Percentiles rank a stretch among this genome's conserved stretches.
These are phyloP conservation scores for Penicillium frequentans DNA, from an alignment of 2,329 filamentous ascomycete genomes.

Conservation along the genomic window DNA sequence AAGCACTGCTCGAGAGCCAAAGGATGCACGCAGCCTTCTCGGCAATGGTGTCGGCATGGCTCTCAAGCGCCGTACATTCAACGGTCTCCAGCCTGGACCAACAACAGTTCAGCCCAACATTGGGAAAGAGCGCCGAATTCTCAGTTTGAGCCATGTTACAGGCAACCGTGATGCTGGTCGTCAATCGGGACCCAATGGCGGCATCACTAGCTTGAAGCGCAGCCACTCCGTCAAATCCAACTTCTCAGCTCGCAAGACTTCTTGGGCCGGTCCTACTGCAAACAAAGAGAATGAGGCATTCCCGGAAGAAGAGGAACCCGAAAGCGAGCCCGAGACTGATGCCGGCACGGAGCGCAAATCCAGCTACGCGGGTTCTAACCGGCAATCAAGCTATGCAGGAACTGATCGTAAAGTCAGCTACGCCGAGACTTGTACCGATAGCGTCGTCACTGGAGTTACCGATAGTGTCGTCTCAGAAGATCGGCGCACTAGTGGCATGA, in stretches of 20 bases:
- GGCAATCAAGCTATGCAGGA: slow-evolving; percentile 30
- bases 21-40: slow-evolving; percentile 37
- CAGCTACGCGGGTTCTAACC: slow-evolving; percentile 42
- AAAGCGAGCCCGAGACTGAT: slow-evolving; percentile 52
- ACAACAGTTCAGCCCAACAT: slow-evolving; percentile 47
- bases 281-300: slow-evolving; percentile 65
- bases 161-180: slow-evolving; percentile 58
- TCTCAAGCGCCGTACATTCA: slow-evolving; percentile 53
- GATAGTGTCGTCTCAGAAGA: slow-evolving; percentile 42
- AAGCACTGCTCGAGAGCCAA: slow-evolving; percentile 35
- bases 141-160: slow-evolving; percentile 87
- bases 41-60: slow-evolving; percentile 48
- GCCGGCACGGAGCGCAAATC: slow-evolving; percentile 45
- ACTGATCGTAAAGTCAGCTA: slow-evolving; percentile 28
- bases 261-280: slow-evolving; percentile 60
- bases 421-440: slow-evolving; percentile 40
- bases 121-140: slow-evolving; percentile 70
- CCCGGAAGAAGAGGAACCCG: slow-evolving; percentile 62
- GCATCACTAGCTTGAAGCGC: slow-evolving; percentile 64
- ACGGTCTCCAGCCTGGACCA: slow-evolving; percentile 41
- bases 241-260: slow-evolving; percentile 63
- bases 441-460: slow-evolving; percentile 37
- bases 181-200: slow-evolving; percentile 36
- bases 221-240: slow-evolving; percentile 75
- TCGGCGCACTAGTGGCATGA: slow-evolving; percentile 42